Evolutionary conservation across 1,284 basidiomycete genomes (phyloP).

Genomic region (Austroboletus niveus): DNA sequence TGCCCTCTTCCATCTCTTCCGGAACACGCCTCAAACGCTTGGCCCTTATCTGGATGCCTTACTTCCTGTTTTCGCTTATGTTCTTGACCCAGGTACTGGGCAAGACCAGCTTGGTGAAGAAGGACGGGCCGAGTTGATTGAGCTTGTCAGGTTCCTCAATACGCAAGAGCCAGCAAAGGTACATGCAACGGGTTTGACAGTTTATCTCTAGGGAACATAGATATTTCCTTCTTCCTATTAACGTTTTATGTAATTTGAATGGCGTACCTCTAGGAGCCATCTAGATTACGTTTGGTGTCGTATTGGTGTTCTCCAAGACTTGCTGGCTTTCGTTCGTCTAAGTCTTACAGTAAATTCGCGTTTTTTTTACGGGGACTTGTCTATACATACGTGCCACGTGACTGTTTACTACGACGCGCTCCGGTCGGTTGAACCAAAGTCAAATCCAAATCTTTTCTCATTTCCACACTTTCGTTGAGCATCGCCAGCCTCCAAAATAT

Average conservation of each 20-base stretch:
- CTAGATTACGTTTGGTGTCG: neutral
- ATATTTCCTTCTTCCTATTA: neutral
- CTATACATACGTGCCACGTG: slow-evolving; percentile 23
- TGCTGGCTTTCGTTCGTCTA: neutral
- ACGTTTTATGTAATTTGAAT: neutral
- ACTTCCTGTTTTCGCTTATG: slow-evolving; percentile 80
- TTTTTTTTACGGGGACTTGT: neutral
- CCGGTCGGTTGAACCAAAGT: slow-evolving; percentile 12
- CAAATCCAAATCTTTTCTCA: slow-evolving; percentile 9
- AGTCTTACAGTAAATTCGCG: neutral
- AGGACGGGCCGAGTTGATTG: slow-evolving; percentile 70
- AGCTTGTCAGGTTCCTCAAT: slow-evolving; percentile 76
- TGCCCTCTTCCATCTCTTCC: slow-evolving; percentile 87
- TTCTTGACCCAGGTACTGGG: slow-evolving; percentile 67
- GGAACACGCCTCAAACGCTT: slow-evolving; percentile 68
- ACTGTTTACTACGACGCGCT: slow-evolving; percentile 21
- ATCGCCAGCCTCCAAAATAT: slow-evolving; percentile 5
- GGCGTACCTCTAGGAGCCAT: neutral
- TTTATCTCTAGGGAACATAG: slow-evolving; percentile 41
- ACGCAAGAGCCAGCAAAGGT: slow-evolving; percentile 72
- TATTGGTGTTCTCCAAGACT: neutral
- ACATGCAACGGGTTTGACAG: slow-evolving; percentile 66
- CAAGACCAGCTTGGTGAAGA: slow-evolving; percentile 80
- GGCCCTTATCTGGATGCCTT: slow-evolving; percentile 81
- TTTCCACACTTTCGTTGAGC: slow-evolving; percentile 7